phyloP scores from a whole-genome alignment of 2,329 filamentous ascomycete species.

The Atkinsonella texensis region DNA sequence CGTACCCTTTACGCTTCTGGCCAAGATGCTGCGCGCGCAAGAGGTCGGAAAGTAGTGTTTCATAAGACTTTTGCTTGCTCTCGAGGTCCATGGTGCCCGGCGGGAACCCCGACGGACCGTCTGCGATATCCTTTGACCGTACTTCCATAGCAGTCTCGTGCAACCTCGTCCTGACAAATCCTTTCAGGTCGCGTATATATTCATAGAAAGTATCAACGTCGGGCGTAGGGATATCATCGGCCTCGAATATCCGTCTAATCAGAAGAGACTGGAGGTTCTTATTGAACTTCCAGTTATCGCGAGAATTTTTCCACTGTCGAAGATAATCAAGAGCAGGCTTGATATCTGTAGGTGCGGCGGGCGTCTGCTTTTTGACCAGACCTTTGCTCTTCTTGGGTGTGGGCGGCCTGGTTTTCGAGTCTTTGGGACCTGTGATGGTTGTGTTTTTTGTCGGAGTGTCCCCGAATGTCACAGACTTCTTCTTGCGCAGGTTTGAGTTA shows the following conservation, averaged over 20 bases:
- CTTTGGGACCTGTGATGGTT: constrained; percentile 10
- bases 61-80: constrained; percentile 39
- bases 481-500: constrained; percentile 22
- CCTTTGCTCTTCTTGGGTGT: constrained; percentile 25
- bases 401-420: constrained; percentile 18
- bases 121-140: constrained; percentile 43
- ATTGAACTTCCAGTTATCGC: constrained; percentile 83
- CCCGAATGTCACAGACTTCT: constrained; percentile 39
- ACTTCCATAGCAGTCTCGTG: constrained; percentile 52
- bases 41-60: constrained; percentile 41
- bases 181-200: constrained; percentile 72
- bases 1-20: constrained; percentile 37
- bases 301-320: constrained; percentile 58
- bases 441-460: constrained; percentile 26
- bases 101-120: constrained; percentile 35
- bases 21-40: constrained; percentile 22
- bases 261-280: constrained; percentile 82
- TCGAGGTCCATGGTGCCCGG: constrained; percentile 35
- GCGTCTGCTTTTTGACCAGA: constrained; percentile 26
- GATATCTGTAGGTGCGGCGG: constrained; percentile 31
- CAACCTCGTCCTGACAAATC: constrained; percentile 58
- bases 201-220: constrained; percentile 59
- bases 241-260: constrained; percentile 69
- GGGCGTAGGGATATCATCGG: constrained; percentile 55
- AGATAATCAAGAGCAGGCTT: constrained; percentile 66